A percentile compares a stretch with the other conserved stretches of the same genome.
Conservation (phyloP, 768 basidiomycete species). For the Trametes cingulata region DNA sequence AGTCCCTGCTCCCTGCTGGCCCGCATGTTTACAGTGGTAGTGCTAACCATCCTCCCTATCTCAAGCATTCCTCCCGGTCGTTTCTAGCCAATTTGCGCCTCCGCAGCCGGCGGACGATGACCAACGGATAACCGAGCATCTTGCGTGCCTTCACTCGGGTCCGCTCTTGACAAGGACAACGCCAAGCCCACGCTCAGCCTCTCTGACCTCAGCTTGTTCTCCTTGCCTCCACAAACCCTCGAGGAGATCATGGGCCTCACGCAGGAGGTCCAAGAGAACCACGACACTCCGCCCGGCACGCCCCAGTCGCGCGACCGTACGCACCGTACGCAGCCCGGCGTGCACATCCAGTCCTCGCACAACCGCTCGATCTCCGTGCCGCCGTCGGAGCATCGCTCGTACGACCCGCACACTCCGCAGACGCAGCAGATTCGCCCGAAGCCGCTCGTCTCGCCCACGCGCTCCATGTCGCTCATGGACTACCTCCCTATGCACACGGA, state of each 20-base stretch:
- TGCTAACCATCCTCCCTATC: too few relatives aligned
- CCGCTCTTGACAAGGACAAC: conserved; percentile 36
- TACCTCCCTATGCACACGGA: conserved; percentile 20
- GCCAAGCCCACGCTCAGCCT: conserved; percentile 11
- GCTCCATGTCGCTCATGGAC: conserved; percentile 27
- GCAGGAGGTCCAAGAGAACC: conserved; percentile 27
- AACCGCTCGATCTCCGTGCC: conserved; percentile 48
- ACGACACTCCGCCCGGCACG: conserved; percentile 43
- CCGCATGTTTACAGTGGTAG: too few relatives aligned
- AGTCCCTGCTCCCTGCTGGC: too few relatives aligned
- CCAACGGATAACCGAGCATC: too few relatives aligned
- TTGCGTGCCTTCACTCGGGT: too few relatives aligned
- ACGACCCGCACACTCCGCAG: conserved; percentile 36
- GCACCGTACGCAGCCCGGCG: conserved; percentile 12
- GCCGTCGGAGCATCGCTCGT: conserved; percentile 55
- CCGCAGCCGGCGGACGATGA: too few relatives aligned
- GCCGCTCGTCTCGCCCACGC: conserved; percentile 26
- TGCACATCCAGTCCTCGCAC: conserved; percentile 25
- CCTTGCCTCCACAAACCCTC: conserved; percentile 42
- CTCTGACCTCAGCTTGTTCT: conserved; percentile 34
- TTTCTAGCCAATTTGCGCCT: too few relatives aligned
- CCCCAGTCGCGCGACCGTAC: conserved; percentile 36
- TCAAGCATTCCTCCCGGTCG: too few relatives aligned
- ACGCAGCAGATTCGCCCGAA: conserved; percentile 27
- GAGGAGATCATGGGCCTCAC: conserved; percentile 71